A percentile compares a stretch with the other conserved stretches of the same genome.
phyloP scores from a whole-genome alignment of 1,139 yeast genomes.

The Saccharomyces hybrid region DNA sequence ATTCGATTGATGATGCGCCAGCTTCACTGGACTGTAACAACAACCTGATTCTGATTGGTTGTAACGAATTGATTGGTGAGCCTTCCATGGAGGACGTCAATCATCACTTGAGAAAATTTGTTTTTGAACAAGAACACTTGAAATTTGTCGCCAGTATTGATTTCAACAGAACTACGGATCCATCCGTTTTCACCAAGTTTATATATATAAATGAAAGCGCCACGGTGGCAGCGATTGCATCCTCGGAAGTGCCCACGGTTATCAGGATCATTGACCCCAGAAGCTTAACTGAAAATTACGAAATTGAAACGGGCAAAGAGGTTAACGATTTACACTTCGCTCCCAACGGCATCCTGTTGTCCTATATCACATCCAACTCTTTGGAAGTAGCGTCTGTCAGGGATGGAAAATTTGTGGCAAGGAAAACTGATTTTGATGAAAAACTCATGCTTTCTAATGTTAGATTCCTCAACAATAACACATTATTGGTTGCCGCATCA shows the following conservation, averaged over 20 bases:
- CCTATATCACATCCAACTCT: slow-evolving; percentile 47
- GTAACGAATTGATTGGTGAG: slow-evolving; percentile 52
- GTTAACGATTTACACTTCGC: slow-evolving; percentile 42
- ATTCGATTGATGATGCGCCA: slow-evolving; percentile 67
- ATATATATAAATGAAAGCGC: slow-evolving; percentile 48
- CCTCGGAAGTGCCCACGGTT: slow-evolving; percentile 50
- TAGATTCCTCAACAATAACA: slow-evolving; percentile 47
- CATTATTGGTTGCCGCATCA: slow-evolving; percentile 48
- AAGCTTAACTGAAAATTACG: slow-evolving; percentile 45
- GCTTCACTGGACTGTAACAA: slow-evolving; percentile 54
- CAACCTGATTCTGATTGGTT: slow-evolving; percentile 56
- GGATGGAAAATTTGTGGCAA: slow-evolving; percentile 35
- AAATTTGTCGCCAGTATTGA: slow-evolving; percentile 51
- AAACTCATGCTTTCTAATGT: slow-evolving; percentile 47
- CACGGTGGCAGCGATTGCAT: slow-evolving; percentile 52
- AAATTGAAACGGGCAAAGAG: slow-evolving; percentile 47
- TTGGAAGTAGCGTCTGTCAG: slow-evolving; percentile 44
- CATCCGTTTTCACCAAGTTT: slow-evolving; percentile 53
- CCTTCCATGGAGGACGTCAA: slow-evolving; percentile 52
- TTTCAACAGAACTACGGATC: slow-evolving; percentile 31
- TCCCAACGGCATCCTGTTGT: slow-evolving; percentile 45
- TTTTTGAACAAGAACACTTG: slow-evolving; percentile 51
- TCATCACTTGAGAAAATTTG: slow-evolving; percentile 64
- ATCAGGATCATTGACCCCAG: slow-evolving; percentile 53
- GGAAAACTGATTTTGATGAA: slow-evolving; percentile 31